A percentile compares a stretch with the other conserved stretches of the same genome.
These are phyloP conservation scores for Triticum timopheevii DNA, from an alignment of 176 grass and related monocot genomes.

Conservation along the genomic window DNA sequence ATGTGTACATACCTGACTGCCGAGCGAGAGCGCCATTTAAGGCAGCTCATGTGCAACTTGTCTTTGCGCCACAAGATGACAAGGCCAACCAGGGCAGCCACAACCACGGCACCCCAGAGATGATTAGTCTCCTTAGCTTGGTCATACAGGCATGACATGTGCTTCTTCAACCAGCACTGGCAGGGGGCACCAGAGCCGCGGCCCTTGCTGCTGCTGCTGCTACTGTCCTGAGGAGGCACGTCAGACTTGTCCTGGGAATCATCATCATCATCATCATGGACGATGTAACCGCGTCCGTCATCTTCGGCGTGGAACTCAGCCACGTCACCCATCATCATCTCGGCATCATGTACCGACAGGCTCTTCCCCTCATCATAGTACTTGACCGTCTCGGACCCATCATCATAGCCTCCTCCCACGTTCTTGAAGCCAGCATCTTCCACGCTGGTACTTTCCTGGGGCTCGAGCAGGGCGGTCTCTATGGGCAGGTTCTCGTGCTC, in stretches of 20 bases:
- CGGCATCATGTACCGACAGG: conserved; percentile 25
- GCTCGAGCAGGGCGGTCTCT: conserved; percentile 32
- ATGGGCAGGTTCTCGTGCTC: conserved; percentile 91
- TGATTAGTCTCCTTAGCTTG: conserved; percentile 75
- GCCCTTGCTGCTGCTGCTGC: conserved; percentile 16
- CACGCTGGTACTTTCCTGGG: conserved; percentile 31
- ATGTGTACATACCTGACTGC: conserved; percentile 44
- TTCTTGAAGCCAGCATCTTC: conserved; percentile 42
- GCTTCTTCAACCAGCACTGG: conserved; percentile 73
- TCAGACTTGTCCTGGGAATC: not conserved
- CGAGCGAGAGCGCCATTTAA: conserved; percentile 53
- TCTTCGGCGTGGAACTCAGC: conserved; percentile 18
- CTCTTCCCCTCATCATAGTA: conserved; percentile 44
- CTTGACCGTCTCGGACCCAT: conserved; percentile 30
- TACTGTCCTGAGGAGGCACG: not conserved
- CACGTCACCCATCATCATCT: conserved; percentile 31
- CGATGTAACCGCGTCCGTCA: not conserved
- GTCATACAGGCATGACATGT: conserved; percentile 63
- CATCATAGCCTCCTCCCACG: conserved; percentile 7
- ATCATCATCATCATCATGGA: conserved; percentile 27
- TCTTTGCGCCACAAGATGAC: conserved; percentile 89
- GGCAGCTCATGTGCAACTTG: conserved; percentile 55
- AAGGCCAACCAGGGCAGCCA: conserved; percentile 75
- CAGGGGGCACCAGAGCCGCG: conserved; percentile 25
- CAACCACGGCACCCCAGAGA: conserved; percentile 85